Evolutionary conservation across 2,329 filamentous ascomycete species (phyloP).

Genomic region (Curvularia sp.): DNA sequence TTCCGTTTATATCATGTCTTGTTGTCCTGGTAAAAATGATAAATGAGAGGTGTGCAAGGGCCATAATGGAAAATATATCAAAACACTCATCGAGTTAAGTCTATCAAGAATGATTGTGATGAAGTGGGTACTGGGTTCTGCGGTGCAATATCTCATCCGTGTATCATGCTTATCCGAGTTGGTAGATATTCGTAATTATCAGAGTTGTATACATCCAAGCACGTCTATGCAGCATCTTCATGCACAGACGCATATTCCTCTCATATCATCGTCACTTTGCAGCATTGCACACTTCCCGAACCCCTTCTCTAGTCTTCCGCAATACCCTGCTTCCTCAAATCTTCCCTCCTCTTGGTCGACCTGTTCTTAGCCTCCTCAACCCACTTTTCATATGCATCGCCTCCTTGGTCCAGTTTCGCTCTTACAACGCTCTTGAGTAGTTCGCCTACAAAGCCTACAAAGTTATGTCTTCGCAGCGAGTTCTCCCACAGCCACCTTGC

Average conservation of each 20-base stretch:
- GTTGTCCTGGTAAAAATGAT: background rate
- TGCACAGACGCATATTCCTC: background rate
- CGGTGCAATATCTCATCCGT: background rate
- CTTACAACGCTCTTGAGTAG: slow-evolving; percentile 85
- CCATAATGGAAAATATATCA: background rate
- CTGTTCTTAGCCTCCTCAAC: slow-evolving; percentile 70
- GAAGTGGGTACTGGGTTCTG: too few species aligned
- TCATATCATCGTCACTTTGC: background rate
- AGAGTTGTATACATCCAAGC: background rate
- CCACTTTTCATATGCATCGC: slow-evolving; percentile 74
- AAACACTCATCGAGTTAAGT: background rate
- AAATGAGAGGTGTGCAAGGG: background rate
- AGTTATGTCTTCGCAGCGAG: slow-evolving; percentile 88
- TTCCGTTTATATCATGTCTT: background rate
- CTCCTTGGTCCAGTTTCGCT: slow-evolving; percentile 71
- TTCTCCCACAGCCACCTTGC: slow-evolving; percentile 95
- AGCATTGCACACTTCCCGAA: background rate
- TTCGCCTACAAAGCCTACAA: slow-evolving; percentile 93
- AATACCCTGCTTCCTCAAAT: slow-evolving; percentile 50
- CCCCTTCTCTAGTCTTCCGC: slow-evolving; percentile 24
- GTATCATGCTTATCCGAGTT: background rate
- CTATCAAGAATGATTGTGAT: background rate
- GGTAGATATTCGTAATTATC: slow-evolving; percentile 5
- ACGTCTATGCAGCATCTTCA: background rate
- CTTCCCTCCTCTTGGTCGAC: slow-evolving; percentile 60